Conservation (phyloP, 2,329 filamentous ascomycete species). For the Fusarium abutilonis region DNA sequence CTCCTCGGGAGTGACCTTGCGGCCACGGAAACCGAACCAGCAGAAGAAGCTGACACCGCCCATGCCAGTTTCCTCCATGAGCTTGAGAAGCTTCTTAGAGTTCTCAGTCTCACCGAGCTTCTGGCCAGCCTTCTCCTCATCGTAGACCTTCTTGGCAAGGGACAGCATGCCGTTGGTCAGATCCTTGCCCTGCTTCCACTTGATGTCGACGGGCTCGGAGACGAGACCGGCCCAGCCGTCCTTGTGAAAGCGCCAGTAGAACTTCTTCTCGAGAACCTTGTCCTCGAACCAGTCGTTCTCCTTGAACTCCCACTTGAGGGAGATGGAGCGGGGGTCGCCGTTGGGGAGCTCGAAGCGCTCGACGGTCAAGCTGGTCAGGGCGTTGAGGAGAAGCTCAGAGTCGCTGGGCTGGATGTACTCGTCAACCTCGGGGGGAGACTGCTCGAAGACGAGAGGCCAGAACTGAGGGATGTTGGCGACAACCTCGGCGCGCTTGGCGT, state of each 20-base stretch:
- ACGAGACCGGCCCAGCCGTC: constrained; percentile 80
- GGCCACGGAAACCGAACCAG: constrained; percentile 84
- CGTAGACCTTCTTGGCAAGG: constrained; percentile 75
- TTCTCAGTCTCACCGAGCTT: constrained; percentile 55
- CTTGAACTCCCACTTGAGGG: constrained; percentile 80
- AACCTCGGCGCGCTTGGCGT: constrained; percentile 77
- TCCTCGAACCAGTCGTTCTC: constrained; percentile 87
- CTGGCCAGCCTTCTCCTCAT: constrained; percentile 62
- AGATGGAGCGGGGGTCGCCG: constrained; percentile 83
- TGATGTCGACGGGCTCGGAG: constrained; percentile 86
- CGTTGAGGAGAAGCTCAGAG: constrained; percentile 74
- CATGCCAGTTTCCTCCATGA: constrained; percentile 69
- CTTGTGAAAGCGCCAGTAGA: constrained; percentile 80
- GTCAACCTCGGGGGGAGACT: constrained; percentile 85
- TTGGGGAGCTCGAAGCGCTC: constrained; percentile 80
- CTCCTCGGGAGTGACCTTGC: constrained; percentile 77
- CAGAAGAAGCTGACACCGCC: constrained; percentile 83
- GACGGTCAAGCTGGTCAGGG: constrained; percentile 75
- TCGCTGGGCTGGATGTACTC: constrained; percentile 87
- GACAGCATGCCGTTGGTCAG: constrained; percentile 82
- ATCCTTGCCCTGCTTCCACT: constrained; percentile 85
- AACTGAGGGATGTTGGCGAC: constrained; percentile 83
- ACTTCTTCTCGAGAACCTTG: constrained; percentile 85
- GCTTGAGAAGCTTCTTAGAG: constrained; percentile 62
- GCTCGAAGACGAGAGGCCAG: constrained; percentile 94